Evolutionary conservation across 2,329 filamentous ascomycete genomes (phyloP).

Genomic region (Penicillium sumatraense): DNA sequence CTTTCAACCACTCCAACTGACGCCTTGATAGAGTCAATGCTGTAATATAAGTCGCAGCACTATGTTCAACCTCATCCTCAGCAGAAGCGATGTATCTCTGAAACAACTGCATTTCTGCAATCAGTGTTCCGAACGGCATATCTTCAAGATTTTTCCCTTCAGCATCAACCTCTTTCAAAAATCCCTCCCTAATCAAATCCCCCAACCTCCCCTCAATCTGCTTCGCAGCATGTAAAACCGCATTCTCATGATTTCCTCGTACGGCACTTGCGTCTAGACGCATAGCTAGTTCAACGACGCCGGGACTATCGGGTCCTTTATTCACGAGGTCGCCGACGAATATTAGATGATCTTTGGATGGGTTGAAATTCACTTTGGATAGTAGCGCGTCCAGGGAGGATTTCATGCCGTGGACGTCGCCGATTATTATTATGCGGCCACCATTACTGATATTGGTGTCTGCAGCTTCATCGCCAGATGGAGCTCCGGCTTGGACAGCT

Average conservation of each 20-base stretch:
- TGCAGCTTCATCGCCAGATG: too few species aligned
- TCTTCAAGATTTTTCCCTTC: neutral
- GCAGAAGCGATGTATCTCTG: neutral
- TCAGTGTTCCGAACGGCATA: neutral
- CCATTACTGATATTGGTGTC: too few species aligned
- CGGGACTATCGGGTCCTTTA: conserved; percentile 27
- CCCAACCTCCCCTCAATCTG: conserved; percentile 10
- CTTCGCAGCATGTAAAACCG: conserved; percentile 24
- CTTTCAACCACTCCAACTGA: conserved; percentile 26
- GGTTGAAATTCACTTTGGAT: conserved; percentile 19
- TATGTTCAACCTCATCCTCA: neutral
- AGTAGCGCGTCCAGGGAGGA: conserved; percentile 21
- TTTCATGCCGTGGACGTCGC: conserved; percentile 28
- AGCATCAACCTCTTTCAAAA: neutral
- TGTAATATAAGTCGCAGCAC: conserved; percentile 10
- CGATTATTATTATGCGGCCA: conserved; percentile 24
- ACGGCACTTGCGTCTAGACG: conserved; percentile 27
- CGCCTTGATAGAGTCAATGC: conserved; percentile 14
- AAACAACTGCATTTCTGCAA: neutral
- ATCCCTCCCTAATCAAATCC: neutral
- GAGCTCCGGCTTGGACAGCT: neutral
- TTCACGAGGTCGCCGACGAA: conserved; percentile 26
- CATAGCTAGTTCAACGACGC: conserved; percentile 26
- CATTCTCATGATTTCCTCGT: conserved; percentile 31
- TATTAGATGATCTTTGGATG: conserved; percentile 24